Evolutionary conservation across 805 yeast species (phyloP).

Genomic region (Ogataea trehaloabstinens): DNA sequence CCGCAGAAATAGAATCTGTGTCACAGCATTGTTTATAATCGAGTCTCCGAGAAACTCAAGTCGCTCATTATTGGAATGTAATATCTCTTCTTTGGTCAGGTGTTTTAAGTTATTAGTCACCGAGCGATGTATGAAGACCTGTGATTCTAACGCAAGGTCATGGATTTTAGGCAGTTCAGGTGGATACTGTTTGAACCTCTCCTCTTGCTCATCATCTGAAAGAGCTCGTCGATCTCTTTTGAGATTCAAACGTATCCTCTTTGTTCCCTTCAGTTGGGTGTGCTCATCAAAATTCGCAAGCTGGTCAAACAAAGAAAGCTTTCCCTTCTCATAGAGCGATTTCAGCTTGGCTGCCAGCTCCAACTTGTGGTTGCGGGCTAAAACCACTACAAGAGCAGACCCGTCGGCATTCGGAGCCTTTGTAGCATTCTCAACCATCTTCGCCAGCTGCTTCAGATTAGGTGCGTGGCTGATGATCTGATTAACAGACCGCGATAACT

Average conservation of each 20-base stretch:
- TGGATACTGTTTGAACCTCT: conserved; percentile 37
- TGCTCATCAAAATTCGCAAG: conserved; percentile 42
- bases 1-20: conserved; percentile 60
- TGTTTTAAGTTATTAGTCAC: conserved; percentile 56
- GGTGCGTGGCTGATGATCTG: conserved; percentile 59
- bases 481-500: conserved; percentile 50
- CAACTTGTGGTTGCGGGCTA: conserved; percentile 53
- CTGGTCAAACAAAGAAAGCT: conserved; percentile 53
- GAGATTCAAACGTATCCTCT: conserved; percentile 14
- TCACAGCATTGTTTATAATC: conserved; percentile 67
- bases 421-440: conserved; percentile 23
- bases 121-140: conserved; percentile 83
- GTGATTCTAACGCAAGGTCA: conserved; percentile 54
- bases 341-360: conserved; percentile 61
- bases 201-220: background rate
- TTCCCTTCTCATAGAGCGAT: conserved; percentile 46
- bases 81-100: conserved; percentile 53
- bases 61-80: conserved; percentile 75
- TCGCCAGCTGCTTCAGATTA: conserved; percentile 40
- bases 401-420: conserved; percentile 18
- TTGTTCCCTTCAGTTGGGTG: conserved; percentile 18
- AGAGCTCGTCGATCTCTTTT: background rate
- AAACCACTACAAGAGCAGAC: conserved; percentile 45
- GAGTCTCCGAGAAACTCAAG: conserved; percentile 92
- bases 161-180: conserved; percentile 72